Evolutionary conservation across 2,329 filamentous ascomycete genomes (phyloP), one percentile per base, ranked within the genome.

Genomic region (Diaporthe amygdali): DNA sequence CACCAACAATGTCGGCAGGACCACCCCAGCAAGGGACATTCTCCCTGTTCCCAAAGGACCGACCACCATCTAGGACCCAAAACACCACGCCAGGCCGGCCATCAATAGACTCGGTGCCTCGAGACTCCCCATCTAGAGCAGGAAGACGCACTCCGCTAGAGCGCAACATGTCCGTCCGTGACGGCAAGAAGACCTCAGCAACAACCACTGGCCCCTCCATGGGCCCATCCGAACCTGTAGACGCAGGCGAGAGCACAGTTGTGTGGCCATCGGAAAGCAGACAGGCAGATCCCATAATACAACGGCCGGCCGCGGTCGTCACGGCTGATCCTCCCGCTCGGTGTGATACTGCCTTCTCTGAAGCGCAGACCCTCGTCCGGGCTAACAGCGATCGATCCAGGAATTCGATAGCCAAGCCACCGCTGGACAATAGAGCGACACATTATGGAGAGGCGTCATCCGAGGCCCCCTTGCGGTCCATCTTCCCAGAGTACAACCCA

Each of bases 401-500:
- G 68, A 87, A 81, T 77, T 91, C 88, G 25, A 90, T 90, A 74
- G 86, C 87, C 64, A 90, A 91, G 75, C 80, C 83, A 30, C 88
- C 87, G 20, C 76, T 86, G 5, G 64, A 71, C 25, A 44, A 64
- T 79, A 74, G 17, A 56, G 72, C 27, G 64, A 72, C 64, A 72
- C 69, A 61, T 30, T 70, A 9, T 20, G 66, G 39, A 25, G 66
- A 27, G 34, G 55, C 47, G 34, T 64, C 66, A 27, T 44, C 71
- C 25, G 66, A 72, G 54, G 69, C 37, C 7, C 82, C 87, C 0
- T 86, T 93, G 76, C 87, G 89, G 39, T 95, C 93, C 30, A 94
- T 95, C 76, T 95, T 95, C 76, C 93, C 93, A 9, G 86, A 88
- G 37, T 95, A 94, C 78, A 91, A 95, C 76, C 91, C 90, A 3